Percentiles rank a stretch among this genome's conserved stretches.
phyloP scores from a whole-genome alignment of 148 eudicot genomes.

The Mesembryanthemum crystallinum region DNA sequence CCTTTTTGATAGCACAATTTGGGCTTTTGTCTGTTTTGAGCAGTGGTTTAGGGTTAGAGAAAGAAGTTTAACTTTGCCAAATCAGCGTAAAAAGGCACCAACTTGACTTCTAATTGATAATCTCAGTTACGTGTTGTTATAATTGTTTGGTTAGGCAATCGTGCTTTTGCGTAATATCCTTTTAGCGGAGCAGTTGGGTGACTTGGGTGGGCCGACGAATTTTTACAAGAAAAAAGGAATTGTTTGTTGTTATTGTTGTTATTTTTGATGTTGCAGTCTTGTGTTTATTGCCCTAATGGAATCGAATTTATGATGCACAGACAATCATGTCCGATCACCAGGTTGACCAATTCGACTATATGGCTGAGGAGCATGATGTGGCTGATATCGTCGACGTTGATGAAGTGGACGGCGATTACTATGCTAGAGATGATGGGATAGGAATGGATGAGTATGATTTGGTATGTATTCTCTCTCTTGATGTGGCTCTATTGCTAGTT shows the following conservation, averaged over 20 bases:
- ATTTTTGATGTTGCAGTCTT: not conserved
- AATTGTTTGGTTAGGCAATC: constrained; percentile 1
- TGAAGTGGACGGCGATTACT: constrained; percentile 43
- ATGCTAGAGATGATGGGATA: constrained; percentile 40
- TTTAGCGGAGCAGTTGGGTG: constrained; percentile 14
- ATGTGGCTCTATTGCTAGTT: not conserved
- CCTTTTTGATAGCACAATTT: not conserved
- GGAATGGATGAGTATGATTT: constrained; percentile 64
- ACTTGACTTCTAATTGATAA: constrained; percentile 10
- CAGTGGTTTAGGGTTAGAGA: not conserved
- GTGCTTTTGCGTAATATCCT: not conserved
- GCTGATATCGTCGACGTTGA: constrained; percentile 49
- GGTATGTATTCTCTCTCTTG: constrained; percentile 44
- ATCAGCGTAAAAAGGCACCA: not conserved
- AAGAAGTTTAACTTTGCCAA: not conserved
- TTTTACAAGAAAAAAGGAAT: not conserved
- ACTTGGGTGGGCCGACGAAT: constrained; percentile 7
- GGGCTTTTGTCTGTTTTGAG: not conserved
- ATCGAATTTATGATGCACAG: constrained; percentile 18
- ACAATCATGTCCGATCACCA: constrained; percentile 39
- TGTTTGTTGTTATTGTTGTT: not conserved
- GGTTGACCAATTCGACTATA: constrained; percentile 39
- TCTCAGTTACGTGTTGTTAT: not conserved
- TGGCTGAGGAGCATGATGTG: constrained; percentile 57
- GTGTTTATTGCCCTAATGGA: constrained; percentile 12